Conservation (phyloP, 108 stramenopile genomes). For the Bacterosira constricta region DNA sequence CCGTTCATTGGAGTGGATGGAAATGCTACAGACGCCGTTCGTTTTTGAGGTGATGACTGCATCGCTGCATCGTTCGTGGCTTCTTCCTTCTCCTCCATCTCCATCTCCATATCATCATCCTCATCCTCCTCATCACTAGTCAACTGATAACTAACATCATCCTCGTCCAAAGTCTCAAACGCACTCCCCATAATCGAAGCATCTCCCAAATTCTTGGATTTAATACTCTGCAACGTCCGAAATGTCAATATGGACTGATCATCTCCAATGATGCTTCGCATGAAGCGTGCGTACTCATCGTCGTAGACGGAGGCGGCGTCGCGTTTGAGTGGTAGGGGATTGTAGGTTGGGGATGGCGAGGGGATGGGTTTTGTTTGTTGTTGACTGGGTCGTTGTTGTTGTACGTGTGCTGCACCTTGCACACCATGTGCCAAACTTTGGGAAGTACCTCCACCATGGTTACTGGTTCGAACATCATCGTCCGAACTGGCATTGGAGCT, state of each 20-base stretch:
- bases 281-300: conserved; percentile 43
- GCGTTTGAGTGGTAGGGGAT: neutral
- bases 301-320: neutral
- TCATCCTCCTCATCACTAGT: conserved; percentile 51
- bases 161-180: conserved; percentile 32
- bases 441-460: no score
- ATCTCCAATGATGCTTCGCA: conserved; percentile 41
- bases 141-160: conserved; percentile 45
- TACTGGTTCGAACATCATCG: no score
- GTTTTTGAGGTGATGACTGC: neutral
- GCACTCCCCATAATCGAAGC: neutral
- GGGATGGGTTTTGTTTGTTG: neutral
- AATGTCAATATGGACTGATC: conserved; percentile 31
- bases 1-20: neutral
- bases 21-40: neutral
- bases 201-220: conserved; percentile 2
- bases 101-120: conserved; percentile 34
- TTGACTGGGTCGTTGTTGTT: neutral
- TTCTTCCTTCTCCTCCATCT: conserved; percentile 1
- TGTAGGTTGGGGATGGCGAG: neutral
- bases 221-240: conserved; percentile 22
- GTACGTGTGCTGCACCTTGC: neutral
- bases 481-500: no score
- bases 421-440: no score
- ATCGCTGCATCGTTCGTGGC: conserved; percentile 13